Evolutionary conservation across 2,329 filamentous ascomycete genomes (phyloP).

Genomic region (Ceratocystis lukuohia): DNA sequence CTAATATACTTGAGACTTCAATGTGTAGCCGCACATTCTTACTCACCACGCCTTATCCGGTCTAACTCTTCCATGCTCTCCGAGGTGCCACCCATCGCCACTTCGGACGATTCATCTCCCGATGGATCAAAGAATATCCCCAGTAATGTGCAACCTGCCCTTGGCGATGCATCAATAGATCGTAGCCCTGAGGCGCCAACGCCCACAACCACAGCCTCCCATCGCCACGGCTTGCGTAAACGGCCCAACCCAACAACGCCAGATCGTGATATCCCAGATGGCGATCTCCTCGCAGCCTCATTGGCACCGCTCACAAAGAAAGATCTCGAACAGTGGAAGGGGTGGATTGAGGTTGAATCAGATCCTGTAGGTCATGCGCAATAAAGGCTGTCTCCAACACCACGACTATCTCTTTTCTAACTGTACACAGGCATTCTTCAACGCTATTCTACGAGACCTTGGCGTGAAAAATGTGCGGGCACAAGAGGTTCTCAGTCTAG

Average conservation of each 20-base stretch:
- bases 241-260: not conserved
- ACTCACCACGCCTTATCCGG: not conserved
- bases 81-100: not conserved
- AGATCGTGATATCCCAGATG: slow-evolving; percentile 20
- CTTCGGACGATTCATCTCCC: not conserved
- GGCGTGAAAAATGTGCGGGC: slow-evolving; percentile 62
- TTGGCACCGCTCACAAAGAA: slow-evolving; percentile 35
- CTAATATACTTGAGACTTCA: too few relatives aligned
- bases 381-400: not conserved
- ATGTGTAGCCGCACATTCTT: too few relatives aligned
- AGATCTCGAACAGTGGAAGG: slow-evolving; percentile 50
- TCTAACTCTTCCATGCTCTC: not conserved
- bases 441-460: slow-evolving; percentile 65
- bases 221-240: not conserved
- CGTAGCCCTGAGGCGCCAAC: not conserved
- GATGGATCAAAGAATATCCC: not conserved
- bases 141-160: not conserved
- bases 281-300: slow-evolving; percentile 34
- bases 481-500: slow-evolving; percentile 62
- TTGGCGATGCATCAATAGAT: not conserved
- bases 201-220: not conserved
- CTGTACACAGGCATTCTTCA: slow-evolving; percentile 58
- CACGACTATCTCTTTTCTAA: not conserved
- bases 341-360: slow-evolving; percentile 77
- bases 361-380: slow-evolving; percentile 51